Evolutionary conservation across 225 moss, liverwort and hornwort species (phyloP), one percentile per base, ranked within the genome.

Genomic region (Marchantia polymorpha): DNA sequence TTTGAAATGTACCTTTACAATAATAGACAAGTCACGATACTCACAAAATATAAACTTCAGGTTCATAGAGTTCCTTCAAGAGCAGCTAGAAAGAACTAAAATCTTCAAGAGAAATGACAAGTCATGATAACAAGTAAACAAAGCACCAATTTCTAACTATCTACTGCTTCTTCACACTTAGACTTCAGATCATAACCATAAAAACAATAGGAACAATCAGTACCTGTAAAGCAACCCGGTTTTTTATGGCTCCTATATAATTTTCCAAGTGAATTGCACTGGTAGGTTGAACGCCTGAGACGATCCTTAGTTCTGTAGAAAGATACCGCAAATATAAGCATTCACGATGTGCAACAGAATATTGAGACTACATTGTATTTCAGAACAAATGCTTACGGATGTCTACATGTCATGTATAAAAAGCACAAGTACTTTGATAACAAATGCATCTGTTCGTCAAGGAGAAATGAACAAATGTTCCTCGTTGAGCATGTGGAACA

Each of bases 141-240:
- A 5, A 7, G 47, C 0, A 69, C 16, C 69, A 46, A 0, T 39
- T 15, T 16, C 47, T 19, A 13, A 4, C 2, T 46, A 16, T 3
- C 69, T 47, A 47, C 0, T 61, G 23, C 65, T 29, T 27, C 29
- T 10, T 8, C 46, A 69, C 31, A 48, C 47, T 48, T 48, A 6
- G 39, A 39, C 39, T 39, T 39, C 5, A 5, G 56, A 12, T 56
- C 19, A 13, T 8, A n/a, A n/a, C n/a, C n/a, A n/a, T 19, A 56
- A 56, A 12, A 56, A 19, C 13, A 56, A 19, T 13, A 8, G 13
- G 64, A 19, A 49, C 10, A 68, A 73, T 20, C 8, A 74, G 64
- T 68, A 96, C 96, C 94, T 99, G 95, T 58, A 99, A 90, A 48
- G 92, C 85, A 64, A 99, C 95, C 99, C 95, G 95, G 70, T 95